A percentile compares a stretch with the other conserved stretches of the same genome.
phyloP scores from a whole-genome alignment of 2,329 filamentous ascomycete genomes.

The Zymoseptoria passerinii region DNA sequence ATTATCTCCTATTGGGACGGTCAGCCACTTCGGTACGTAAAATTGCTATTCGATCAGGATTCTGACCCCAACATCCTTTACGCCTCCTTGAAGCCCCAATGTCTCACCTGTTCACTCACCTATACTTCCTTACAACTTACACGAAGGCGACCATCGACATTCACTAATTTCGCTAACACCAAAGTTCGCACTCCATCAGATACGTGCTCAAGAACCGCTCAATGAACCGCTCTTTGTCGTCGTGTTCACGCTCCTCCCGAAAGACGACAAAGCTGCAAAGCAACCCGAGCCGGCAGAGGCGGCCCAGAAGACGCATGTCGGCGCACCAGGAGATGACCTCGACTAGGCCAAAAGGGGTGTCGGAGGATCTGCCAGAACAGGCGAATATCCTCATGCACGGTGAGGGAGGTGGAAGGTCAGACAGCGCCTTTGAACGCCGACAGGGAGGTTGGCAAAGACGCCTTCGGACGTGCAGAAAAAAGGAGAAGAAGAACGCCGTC shows the following conservation, averaged over 20 bases:
- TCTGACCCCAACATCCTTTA: slow-evolving; percentile 23
- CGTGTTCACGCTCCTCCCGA: slow-evolving; percentile 66
- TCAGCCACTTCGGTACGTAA: slow-evolving; percentile 24
- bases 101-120: slow-evolving; percentile 21
- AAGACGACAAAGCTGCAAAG: slow-evolving; percentile 36
- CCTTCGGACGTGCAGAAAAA: not conserved
- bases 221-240: slow-evolving; percentile 72
- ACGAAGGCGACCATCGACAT: not conserved
- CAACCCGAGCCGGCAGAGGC: slow-evolving; percentile 7
- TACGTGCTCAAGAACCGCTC: slow-evolving; percentile 78
- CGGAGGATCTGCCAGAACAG: not conserved
- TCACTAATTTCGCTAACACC: slow-evolving; percentile 24
- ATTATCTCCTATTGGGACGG: slow-evolving; percentile 76
- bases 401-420: not conserved
- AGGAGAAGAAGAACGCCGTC: not conserved
- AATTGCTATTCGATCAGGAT: not conserved
- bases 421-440: not conserved
- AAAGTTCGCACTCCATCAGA: slow-evolving; percentile 73
- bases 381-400: not conserved
- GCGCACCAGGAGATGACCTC: not conserved
- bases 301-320: not conserved
- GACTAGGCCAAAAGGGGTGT: not conserved
- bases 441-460: not conserved
- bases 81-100: not conserved
- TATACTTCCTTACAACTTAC: slow-evolving; percentile 16